phyloP scores from a whole-genome alignment of 2,329 filamentous ascomycete genomes.

The Capronia coronata region DNA sequence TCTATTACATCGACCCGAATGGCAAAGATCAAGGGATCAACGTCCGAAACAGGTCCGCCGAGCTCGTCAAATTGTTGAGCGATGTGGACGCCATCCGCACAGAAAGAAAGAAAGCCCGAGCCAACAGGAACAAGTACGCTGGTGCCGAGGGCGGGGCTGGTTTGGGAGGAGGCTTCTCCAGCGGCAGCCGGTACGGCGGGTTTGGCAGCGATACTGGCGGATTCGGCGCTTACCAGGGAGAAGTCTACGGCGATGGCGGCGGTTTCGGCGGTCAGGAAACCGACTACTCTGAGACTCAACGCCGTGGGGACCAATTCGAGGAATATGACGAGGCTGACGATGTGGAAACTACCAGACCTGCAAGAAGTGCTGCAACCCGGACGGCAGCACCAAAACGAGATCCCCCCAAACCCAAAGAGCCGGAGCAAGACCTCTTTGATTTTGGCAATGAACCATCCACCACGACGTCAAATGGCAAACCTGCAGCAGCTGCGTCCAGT shows the following conservation, averaged over 20 bases:
- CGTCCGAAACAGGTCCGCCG: slow-evolving; percentile 92
- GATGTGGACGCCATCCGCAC: slow-evolving; percentile 55
- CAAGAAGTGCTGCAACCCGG: slow-evolving; percentile 17
- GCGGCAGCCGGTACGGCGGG: slow-evolving; percentile 68
- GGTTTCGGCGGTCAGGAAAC: slow-evolving; percentile 75
- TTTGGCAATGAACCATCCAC: slow-evolving; percentile 68
- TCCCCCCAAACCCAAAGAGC: slow-evolving; percentile 64
- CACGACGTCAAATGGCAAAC: slow-evolving; percentile 40
- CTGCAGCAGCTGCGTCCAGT: slow-evolving; percentile 38
- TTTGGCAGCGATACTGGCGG: slow-evolving; percentile 71
- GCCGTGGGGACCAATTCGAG: slow-evolving; percentile 71
- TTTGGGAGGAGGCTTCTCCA: slow-evolving; percentile 50
- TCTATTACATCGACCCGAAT: slow-evolving; percentile 92
- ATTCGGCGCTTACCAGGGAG: slow-evolving; percentile 57
- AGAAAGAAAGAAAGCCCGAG: slow-evolving; percentile 77
- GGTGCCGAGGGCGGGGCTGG: slow-evolving; percentile 79
- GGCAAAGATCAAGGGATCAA: slow-evolving; percentile 98
- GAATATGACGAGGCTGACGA: slow-evolving; percentile 98
- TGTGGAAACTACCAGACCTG: slow-evolving; percentile 46
- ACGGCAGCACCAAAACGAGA: slow-evolving; percentile 36
- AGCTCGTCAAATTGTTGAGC: slow-evolving; percentile 84
- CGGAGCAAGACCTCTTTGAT: slow-evolving; percentile 86
- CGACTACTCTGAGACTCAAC: slow-evolving; percentile 61
- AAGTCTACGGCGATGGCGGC: slow-evolving; percentile 91
- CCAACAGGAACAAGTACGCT: slow-evolving; percentile 89